Percentiles rank a stretch among this genome's conserved stretches.
Conservation (phyloP, 2,329 filamentous ascomycete species). For the Nannizziopsis barbatae region DNA sequence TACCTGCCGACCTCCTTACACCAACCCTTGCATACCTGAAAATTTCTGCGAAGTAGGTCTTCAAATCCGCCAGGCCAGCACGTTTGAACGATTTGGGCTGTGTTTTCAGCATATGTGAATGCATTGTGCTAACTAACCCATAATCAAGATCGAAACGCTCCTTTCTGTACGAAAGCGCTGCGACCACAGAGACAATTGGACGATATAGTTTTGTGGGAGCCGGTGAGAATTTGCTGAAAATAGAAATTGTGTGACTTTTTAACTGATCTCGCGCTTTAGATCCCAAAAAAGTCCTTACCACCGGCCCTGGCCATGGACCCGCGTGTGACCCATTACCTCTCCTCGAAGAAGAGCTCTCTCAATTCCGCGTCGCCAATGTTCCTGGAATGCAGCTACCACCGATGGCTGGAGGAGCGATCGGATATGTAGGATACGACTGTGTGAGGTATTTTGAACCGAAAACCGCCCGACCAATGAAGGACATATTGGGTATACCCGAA, state of each 20-base stretch:
- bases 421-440: slow-evolving; percentile 96
- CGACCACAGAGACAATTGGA: slow-evolving; percentile 80
- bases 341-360: slow-evolving; percentile 68
- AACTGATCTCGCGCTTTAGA: slow-evolving; percentile 30
- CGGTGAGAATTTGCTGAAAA: slow-evolving; percentile 34
- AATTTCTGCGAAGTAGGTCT: slow-evolving; percentile 58
- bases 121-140: slow-evolving; percentile 4
- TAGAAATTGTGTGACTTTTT: not conserved
- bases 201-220: slow-evolving; percentile 92
- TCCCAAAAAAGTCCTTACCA: slow-evolving; percentile 67
- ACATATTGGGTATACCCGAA: slow-evolving; percentile 80
- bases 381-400: slow-evolving; percentile 74
- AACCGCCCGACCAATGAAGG: slow-evolving; percentile 79
- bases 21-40: slow-evolving; percentile 94
- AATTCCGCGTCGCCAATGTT: slow-evolving; percentile 69
- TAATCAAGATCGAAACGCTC: slow-evolving; percentile 56
- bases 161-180: slow-evolving; percentile 91
- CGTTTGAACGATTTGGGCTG: slow-evolving; percentile 11
- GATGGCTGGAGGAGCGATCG: slow-evolving; percentile 82
- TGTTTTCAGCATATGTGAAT: not conserved
- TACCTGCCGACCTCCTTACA: slow-evolving; percentile 84
- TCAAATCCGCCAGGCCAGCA: slow-evolving; percentile 1
- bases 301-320: slow-evolving; percentile 75
- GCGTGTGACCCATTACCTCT: slow-evolving; percentile 72
- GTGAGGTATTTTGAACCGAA: slow-evolving; percentile 96